Percentiles rank a stretch among this genome's conserved stretches.
Evolutionary conservation across 208 protist species (phyloP).

Genomic region (Trypanosoma avium): DNA sequence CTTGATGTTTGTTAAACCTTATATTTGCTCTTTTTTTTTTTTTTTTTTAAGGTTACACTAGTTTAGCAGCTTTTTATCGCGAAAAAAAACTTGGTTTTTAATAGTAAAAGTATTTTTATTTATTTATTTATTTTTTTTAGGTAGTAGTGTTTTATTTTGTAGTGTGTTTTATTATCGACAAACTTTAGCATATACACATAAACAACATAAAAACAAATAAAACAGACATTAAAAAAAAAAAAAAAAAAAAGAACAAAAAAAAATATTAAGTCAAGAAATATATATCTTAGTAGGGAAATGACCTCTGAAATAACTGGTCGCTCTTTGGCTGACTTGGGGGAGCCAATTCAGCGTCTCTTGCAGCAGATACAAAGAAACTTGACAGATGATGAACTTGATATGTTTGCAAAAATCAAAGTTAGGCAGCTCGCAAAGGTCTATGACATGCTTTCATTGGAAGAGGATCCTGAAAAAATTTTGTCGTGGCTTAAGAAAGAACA

Average conservation of each 20-base stretch:
- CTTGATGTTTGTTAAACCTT: not conserved
- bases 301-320: slow-evolving; percentile 6
- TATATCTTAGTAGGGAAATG: slow-evolving; percentile 9
- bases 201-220: no score
- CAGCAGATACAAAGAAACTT: slow-evolving; percentile 31
- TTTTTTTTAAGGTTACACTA: no score
- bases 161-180: not conserved
- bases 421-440: slow-evolving; percentile 40
- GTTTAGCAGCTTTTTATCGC: not conserved
- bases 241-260: not conserved
- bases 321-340: slow-evolving; percentile 29
- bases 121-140: not conserved
- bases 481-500: slow-evolving; percentile 37
- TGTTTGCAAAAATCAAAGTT: slow-evolving; percentile 31
- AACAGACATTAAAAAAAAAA: not conserved
- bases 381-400: slow-evolving; percentile 28
- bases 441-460: slow-evolving; percentile 39
- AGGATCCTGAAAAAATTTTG: slow-evolving; percentile 42
- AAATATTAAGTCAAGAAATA: no score
- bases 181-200: no score
- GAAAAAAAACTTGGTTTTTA: not conserved
- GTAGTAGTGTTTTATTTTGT: not conserved
- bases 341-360: slow-evolving; percentile 33
- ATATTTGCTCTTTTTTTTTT: slow-evolving; percentile 1
- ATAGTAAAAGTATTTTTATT: not conserved